Conservation (phyloP, 192 early-diverging fungal genomes). For the Lunasporangiospora selenospora region DNA sequence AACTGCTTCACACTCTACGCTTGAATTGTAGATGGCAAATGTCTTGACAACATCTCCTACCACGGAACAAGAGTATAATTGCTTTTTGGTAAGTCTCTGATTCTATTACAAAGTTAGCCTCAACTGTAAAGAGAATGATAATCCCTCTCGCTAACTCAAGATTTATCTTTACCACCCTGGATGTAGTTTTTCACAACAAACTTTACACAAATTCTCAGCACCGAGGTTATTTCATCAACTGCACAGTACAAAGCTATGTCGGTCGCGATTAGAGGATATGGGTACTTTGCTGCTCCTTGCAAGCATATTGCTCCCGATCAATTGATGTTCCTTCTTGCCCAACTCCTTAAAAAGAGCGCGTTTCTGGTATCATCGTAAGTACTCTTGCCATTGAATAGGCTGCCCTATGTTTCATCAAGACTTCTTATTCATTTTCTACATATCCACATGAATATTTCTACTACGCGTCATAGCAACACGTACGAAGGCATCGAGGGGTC, state of each 20-base stretch:
- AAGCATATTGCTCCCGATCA: conserved; percentile 53
- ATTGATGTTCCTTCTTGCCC: conserved; percentile 51
- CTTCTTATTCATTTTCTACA: background rate
- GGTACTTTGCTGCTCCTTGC: conserved; percentile 68
- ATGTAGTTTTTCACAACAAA: conserved; percentile 58
- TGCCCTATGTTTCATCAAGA: too few relatives aligned
- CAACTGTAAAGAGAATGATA: conserved; percentile 2
- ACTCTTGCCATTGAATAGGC: background rate
- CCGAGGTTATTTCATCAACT: conserved; percentile 14
- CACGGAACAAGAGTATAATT: conserved; percentile 32
- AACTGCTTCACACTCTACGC: too few relatives aligned
- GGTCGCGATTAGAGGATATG: conserved; percentile 72
- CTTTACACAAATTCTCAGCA: conserved; percentile 52
- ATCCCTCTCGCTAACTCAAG: conserved; percentile 24
- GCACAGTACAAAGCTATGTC: conserved; percentile 59
- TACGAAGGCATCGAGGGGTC: conserved; percentile 50
- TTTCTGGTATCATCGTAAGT: conserved; percentile 64
- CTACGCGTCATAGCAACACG: conserved; percentile 39
- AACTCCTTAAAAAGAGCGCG: conserved; percentile 55
- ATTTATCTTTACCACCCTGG: background rate
- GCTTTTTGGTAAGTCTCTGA: conserved; percentile 26
- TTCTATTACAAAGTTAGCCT: conserved; percentile 13
- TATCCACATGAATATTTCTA: background rate
- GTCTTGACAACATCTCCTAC: conserved; percentile 23
- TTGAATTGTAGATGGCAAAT: conserved; percentile 20